Percentiles rank a stretch among this genome's conserved stretches.
Conservation (phyloP, 768 basidiomycete genomes). For the Coprinopsis sp. region DNA sequence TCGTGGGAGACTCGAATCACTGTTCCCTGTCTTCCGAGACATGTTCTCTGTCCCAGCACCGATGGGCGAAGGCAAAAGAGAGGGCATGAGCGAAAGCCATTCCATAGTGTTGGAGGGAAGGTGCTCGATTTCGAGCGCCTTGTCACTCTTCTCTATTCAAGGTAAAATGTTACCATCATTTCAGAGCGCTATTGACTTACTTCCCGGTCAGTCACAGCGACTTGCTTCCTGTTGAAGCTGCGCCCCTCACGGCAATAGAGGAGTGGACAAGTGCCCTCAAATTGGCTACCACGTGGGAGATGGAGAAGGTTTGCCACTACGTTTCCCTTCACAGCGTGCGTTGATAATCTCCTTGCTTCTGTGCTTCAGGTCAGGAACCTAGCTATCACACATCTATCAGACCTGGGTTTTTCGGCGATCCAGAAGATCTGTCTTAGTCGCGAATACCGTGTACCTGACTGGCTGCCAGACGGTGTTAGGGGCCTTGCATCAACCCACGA, state of each 20-base stretch:
- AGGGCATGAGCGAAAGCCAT: not conserved
- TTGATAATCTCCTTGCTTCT: not conserved
- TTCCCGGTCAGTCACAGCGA: not conserved
- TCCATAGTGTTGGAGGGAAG: conserved; percentile 1
- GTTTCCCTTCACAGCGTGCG: not conserved
- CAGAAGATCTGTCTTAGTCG: not conserved
- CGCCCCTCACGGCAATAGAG: not conserved
- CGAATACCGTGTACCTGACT: not conserved
- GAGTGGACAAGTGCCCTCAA: conserved; percentile 1
- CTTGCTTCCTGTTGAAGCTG: too few species aligned
- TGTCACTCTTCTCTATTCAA: not conserved
- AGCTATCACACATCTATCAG: not conserved
- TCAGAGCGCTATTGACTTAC: too few species aligned
- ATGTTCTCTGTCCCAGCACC: not conserved
- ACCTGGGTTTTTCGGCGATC: not conserved
- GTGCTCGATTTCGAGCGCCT: not conserved
- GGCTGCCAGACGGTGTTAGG: not conserved
- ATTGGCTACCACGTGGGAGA: not conserved
- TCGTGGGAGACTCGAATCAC: not conserved
- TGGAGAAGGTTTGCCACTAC: not conserved
- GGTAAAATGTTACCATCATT: too few species aligned
- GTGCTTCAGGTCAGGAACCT: not conserved
- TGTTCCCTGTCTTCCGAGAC: not conserved
- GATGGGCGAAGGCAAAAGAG: not conserved
- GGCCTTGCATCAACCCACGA: not conserved